Evolutionary conservation across 345 rosid species (phyloP).

Genomic region (Luvunga scandens): DNA sequence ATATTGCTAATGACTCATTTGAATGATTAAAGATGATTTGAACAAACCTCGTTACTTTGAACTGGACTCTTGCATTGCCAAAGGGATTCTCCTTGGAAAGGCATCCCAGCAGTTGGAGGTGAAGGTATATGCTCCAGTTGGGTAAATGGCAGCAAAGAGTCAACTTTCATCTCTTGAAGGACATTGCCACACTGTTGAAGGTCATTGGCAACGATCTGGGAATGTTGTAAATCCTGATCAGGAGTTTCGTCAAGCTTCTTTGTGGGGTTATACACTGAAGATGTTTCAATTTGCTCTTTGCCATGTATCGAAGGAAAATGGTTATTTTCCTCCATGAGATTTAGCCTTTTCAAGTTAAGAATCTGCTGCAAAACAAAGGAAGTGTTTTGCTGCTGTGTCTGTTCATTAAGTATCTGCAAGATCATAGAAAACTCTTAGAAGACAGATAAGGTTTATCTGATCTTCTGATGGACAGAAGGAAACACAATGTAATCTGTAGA

Average conservation of each 20-base stretch:
- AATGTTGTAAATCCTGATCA: conserved; percentile 19
- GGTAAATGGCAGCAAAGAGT: conserved; percentile 43
- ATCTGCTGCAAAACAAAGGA: conserved; percentile 64
- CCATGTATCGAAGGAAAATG: conserved; percentile 13
- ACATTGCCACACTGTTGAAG: conserved; percentile 28
- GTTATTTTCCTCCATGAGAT: conserved; percentile 36
- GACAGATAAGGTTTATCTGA: neutral
- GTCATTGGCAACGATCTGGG: conserved; percentile 25
- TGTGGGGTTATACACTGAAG: conserved; percentile 11
- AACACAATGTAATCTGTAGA: neutral
- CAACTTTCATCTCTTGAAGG: conserved; percentile 37
- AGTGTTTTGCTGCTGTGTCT: conserved; percentile 28
- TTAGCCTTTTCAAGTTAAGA: conserved; percentile 63
- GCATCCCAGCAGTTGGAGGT: conserved; percentile 40
- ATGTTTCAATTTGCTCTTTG: conserved; percentile 26
- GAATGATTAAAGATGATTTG: conserved; percentile 3
- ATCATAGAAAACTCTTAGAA: conserved; percentile 9
- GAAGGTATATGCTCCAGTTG: conserved; percentile 44
- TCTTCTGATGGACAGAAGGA: conserved; percentile 7
- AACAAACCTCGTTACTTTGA: conserved; percentile 43
- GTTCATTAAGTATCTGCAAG: conserved; percentile 31
- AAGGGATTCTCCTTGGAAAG: conserved; percentile 47
- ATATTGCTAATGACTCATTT: conserved; percentile 11
- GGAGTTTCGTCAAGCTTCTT: conserved; percentile 23
- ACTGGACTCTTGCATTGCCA: conserved; percentile 70